These are phyloP conservation scores for Pseudotsuga menziesii DNA, from an alignment of 75 land plant genomes.

Conservation along the genomic window DNA sequence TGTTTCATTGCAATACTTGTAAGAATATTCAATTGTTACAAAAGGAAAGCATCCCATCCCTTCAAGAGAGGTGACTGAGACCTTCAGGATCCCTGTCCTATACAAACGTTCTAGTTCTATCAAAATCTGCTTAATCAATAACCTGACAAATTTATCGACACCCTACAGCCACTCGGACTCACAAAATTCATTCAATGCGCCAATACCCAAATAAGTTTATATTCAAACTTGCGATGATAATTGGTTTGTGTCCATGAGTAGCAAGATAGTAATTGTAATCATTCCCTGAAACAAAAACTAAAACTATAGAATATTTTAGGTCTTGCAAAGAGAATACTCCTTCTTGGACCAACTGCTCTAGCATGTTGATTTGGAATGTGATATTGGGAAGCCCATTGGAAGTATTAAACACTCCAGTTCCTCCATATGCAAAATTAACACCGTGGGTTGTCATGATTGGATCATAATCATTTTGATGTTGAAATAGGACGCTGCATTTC, in stretches of 20 bases:
- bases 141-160: conserved; percentile 9
- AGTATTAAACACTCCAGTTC: no score
- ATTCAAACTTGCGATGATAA: no score
- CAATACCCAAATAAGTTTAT: no score
- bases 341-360: conserved; percentile 15
- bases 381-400: no score
- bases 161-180: no score
- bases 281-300: conserved; percentile 38
- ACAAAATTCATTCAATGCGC: no score
- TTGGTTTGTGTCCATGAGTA: not conserved
- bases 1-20: conserved; percentile 25
- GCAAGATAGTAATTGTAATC: conserved; percentile 28
- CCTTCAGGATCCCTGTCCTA: conserved; percentile 27
- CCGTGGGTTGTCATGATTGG: no score
- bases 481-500: no score
- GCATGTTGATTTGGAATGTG: not conserved
- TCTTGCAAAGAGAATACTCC: not conserved
- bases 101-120: conserved; percentile 23
- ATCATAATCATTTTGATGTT: no score
- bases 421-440: no score
- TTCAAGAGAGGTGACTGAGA: conserved; percentile 29
- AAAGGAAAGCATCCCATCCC: conserved; percentile 52
- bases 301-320: conserved; percentile 27
- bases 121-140: conserved; percentile 29
- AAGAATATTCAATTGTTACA: conserved; percentile 10